Evolutionary conservation across 257 asterid genomes (phyloP), one percentile per base, ranked within the genome.

Genomic region (Anisodus tanguticus): DNA sequence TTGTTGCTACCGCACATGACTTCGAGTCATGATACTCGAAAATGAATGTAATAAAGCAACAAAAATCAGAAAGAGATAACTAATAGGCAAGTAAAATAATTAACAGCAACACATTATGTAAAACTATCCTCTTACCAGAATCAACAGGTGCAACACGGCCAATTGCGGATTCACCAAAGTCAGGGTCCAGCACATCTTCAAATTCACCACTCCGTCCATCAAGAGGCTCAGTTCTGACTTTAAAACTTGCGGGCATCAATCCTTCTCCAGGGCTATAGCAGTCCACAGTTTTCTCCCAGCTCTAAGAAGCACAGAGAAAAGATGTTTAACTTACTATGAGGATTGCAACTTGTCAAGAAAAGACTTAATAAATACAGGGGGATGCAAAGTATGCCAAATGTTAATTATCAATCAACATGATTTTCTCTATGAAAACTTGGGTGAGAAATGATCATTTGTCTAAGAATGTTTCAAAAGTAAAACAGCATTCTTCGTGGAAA

Each of bases 71-170:
- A 17, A 47, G 57, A 16, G 37, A 39, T 12, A 43, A 83, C 35
- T 12, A 70, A n/a, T 45, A 47, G 51, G 26, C 16, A 26, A 76
- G 59, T 0, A 4, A 51, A 37, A 79, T 79, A 39, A 79, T 59
- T 69, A 69, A 15, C 54, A 16, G 22, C 39, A 64, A 76, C 57
- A 41, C 53, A 81, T 26, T 71, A 49, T 59, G 5, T 51, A 54
- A 17, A 81, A 16, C 57, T 71, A 31, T 16, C 31, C 53, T 37
- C 88, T 82, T 89, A 93, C 98, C 97, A 2, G 97, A 94, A 87
- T 94, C 98, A 82, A 93, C 97, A 17, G 97, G 98, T 37, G 97
- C 97, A 80, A 93, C 98, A 80, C 98, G 94, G 45, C 97, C 98
- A 81, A 94, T 92, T 85, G 97, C 97, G 0, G 92, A 92, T 92